Percentiles rank a stretch among this genome's conserved stretches.
Conservation (phyloP, 2,329 filamentous ascomycete genomes). For the Graphilbum fragrans region DNA sequence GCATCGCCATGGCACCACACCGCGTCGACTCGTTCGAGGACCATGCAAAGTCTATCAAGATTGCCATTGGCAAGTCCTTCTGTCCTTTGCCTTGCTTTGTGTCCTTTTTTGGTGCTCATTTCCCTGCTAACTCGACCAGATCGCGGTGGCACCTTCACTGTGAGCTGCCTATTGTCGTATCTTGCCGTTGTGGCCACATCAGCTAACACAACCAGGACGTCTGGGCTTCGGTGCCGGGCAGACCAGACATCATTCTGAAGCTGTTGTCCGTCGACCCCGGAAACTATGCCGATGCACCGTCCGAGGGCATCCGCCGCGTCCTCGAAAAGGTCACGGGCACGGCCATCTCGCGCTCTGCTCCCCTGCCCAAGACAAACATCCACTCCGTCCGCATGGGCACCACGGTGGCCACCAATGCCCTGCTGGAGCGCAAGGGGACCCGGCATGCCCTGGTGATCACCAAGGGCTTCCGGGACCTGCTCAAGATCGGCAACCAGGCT, state of each 20-base stretch:
- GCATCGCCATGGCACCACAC: no score
- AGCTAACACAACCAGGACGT: no score
- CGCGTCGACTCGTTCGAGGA: no score
- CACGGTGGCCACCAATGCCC: slow-evolving; percentile 2
- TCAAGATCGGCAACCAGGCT: slow-evolving; percentile 9
- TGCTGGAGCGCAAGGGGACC: slow-evolving; percentile 9
- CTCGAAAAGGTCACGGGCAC: not conserved
- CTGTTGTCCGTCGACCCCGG: slow-evolving; percentile 54
- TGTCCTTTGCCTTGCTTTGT: no score
- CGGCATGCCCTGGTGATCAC: slow-evolving; percentile 9
- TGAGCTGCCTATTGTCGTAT: no score
- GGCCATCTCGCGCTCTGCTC: not conserved
- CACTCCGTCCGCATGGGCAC: slow-evolving; percentile 10
- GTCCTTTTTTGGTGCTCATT: no score
- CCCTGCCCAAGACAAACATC: slow-evolving; percentile 1
- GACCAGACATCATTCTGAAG: slow-evolving; percentile 34
- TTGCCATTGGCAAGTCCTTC: not conserved
- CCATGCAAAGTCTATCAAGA: not conserved
- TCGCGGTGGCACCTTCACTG: slow-evolving; percentile 9
- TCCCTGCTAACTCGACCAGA: slow-evolving; percentile 1
- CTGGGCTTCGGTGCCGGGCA: slow-evolving; percentile 17
- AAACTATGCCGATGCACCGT: slow-evolving; percentile 56
- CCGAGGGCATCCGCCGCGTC: slow-evolving; percentile 46
- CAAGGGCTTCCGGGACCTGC: slow-evolving; percentile 9
- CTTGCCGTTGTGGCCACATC: no score